phyloP scores from a whole-genome alignment of 306 rosid genomes.

The Abrus pulchellus region DNA sequence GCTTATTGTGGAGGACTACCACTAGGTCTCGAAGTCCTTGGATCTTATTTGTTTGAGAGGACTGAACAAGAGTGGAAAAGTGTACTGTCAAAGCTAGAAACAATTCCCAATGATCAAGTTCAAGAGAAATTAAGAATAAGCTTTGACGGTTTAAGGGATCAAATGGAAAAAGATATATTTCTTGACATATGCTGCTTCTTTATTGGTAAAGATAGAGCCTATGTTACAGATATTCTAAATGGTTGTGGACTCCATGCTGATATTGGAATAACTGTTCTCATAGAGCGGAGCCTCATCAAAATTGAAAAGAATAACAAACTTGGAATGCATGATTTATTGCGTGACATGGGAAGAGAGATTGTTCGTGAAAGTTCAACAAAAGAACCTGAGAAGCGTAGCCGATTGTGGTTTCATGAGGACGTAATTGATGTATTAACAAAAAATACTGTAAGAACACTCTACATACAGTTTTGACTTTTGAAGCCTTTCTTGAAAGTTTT shows the following conservation, averaged over 20 bases:
- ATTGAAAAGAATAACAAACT: conserved; percentile 40
- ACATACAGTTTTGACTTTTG: neutral
- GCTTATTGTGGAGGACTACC: conserved; percentile 46
- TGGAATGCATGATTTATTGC: conserved; percentile 42
- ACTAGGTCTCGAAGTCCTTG: conserved; percentile 48
- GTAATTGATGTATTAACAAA: conserved; percentile 32
- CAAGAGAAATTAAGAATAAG: conserved; percentile 34
- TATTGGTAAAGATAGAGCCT: conserved; percentile 28
- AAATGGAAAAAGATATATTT: conserved; percentile 43
- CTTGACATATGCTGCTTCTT: conserved; percentile 57
- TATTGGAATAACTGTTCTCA: conserved; percentile 43
- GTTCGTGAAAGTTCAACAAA: conserved; percentile 23
- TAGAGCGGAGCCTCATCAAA: conserved; percentile 46
- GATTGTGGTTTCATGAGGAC: conserved; percentile 44
- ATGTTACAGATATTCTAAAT: conserved; percentile 38
- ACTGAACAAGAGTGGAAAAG: conserved; percentile 26
- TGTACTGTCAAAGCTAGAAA: conserved; percentile 38
- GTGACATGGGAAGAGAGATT: conserved; percentile 61
- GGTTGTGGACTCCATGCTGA: conserved; percentile 47
- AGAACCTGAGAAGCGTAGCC: conserved; percentile 31
- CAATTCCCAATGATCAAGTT: conserved; percentile 33
- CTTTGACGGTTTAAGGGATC: conserved; percentile 33
- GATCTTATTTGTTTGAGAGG: conserved; percentile 43
- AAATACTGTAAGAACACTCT: conserved; percentile 35
- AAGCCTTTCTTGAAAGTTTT: neutral